phyloP scores from a whole-genome alignment of 345 rosid species.

The Eucalyptus erythrocorys region DNA sequence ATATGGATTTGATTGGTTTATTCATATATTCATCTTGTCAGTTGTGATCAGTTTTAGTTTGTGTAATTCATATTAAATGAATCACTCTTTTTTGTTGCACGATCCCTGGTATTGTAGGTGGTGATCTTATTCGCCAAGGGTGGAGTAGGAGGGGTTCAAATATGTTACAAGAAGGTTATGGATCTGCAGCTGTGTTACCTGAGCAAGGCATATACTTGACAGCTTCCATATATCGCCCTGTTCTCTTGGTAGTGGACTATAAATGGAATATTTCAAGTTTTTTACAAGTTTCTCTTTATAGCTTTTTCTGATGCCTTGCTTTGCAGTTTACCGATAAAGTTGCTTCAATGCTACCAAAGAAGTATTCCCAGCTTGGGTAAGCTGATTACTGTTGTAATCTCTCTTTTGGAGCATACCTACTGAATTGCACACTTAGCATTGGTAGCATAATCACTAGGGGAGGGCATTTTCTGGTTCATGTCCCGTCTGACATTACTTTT shows the following conservation, averaged over 20 bases:
- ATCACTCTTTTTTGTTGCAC: neutral
- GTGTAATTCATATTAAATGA: neutral
- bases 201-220: conserved; percentile 98
- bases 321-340: conserved; percentile 91
- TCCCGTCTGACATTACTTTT: neutral
- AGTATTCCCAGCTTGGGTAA: conserved; percentile 90
- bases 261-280: neutral
- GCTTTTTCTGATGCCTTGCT: conserved; percentile 10
- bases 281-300: neutral
- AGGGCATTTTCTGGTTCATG: neutral
- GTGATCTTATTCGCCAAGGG: conserved; percentile 41
- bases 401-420: neutral
- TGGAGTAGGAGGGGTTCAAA: conserved; percentile 83
- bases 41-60: neutral
- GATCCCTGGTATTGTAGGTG: neutral
- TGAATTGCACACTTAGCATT: neutral
- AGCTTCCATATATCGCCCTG: conserved; percentile 92
- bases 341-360: conserved; percentile 74
- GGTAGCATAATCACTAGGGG: neutral
- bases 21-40: neutral
- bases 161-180: conserved; percentile 89
- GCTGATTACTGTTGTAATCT: conserved; percentile 2
- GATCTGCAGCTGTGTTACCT: conserved; percentile 93
- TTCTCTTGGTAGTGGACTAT: conserved; percentile 63
- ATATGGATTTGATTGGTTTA: neutral